Base-by-base conservation (phyloP, 495 filamentous ascomycete species). In the Annulohypoxylon bovei region DNA sequence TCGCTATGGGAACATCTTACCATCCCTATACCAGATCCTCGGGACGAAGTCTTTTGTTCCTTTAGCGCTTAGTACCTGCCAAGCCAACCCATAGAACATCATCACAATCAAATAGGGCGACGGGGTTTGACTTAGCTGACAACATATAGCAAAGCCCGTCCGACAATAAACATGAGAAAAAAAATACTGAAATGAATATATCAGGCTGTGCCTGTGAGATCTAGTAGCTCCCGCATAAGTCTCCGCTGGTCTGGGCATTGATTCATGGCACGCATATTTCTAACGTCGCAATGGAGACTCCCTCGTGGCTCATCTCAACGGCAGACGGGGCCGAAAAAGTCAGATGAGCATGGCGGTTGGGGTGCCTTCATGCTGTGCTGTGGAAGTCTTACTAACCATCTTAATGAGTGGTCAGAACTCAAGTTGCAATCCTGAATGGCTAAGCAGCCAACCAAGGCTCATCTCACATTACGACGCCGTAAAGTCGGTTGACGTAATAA, bases 321-420 rank as follows among this genome's bases (percentile, higher is more conserved):
- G 40, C n/a, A 68, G 57, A 59, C 59, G 40, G 39, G 49, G 55
- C 49, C 49, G 49, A 53, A 33, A 32, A 20, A 52, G 62, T 30
- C 55, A 62, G 58, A 40, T 25, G 42, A 54, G 60, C 53, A 44
- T 28, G 65, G 16, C 33, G 20, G 59, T 69, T 37, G 37, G 53
- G 25, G 40, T 23, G 44, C 11, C 11, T 22, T 18, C 20, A 25
- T 14, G n/a, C 27, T 18, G 18, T 61, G 37, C 11, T 72, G 39
- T 65, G 37, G 28, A 27, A 40, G 44, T 63, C 53, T 72, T 72
- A 72, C 35, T 72, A 72, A 72, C 67, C 60, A 68, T 64, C 64
- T 68, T 67, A 67, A 72, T 67, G 27, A 46, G 58, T 25, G 5
- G 60, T 65, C 56, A 65, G 63, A 55, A 72, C 58, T 55, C 33